phyloP scores from a whole-genome alignment of 2,329 filamentous ascomycete species.

The Verticillium nubilum region DNA sequence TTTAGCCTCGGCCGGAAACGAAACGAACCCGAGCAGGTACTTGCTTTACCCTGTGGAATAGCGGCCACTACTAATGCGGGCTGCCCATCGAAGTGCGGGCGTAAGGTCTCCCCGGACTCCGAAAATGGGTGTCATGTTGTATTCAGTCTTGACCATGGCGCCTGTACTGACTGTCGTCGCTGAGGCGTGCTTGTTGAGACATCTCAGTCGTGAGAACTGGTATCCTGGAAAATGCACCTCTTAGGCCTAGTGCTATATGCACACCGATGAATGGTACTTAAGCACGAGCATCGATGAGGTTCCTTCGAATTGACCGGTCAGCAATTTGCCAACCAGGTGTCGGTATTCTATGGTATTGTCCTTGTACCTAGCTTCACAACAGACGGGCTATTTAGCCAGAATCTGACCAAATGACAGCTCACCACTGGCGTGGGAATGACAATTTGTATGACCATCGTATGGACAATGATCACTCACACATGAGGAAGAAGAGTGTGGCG shows the following conservation, averaged over 20 bases:
- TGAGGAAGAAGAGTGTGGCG: too few species aligned
- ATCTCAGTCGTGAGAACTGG: not conserved
- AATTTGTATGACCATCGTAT: too few species aligned
- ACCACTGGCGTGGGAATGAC: too few species aligned
- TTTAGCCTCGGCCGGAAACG: not conserved
- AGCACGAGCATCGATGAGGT: not conserved
- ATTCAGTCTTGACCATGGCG: not conserved
- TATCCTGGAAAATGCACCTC: not conserved
- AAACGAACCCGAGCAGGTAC: not conserved
- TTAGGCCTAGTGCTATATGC: too few species aligned
- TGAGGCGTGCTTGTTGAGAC: not conserved
- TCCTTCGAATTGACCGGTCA: too few species aligned
- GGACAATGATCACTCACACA: too few species aligned
- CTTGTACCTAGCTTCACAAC: too few species aligned
- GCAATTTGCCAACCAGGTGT: too few species aligned
- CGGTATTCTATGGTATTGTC: too few species aligned
- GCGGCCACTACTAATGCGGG: not conserved
- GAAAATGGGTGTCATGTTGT: not conserved
- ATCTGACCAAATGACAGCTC: too few species aligned
- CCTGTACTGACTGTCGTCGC: not conserved
- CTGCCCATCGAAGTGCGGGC: not conserved
- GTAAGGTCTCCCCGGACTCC: not conserved
- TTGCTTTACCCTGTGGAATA: not conserved
- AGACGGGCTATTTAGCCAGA: too few species aligned
- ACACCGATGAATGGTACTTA: not conserved